phyloP scores from a whole-genome alignment of 2,329 filamentous ascomycete species.

The Xylaria digitata region DNA sequence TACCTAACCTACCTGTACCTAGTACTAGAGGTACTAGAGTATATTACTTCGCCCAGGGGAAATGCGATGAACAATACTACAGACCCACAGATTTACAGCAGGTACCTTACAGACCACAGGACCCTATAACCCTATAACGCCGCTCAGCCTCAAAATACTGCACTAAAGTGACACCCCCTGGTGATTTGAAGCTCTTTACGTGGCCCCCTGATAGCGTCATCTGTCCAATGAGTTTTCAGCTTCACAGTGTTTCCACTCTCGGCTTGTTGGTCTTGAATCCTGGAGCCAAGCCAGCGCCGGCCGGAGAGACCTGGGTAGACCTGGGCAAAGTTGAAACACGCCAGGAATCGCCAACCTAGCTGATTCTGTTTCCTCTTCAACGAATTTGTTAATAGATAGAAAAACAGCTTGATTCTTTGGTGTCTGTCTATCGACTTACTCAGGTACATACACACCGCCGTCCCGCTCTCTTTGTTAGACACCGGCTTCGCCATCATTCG shows the following conservation, averaged over 20 bases:
- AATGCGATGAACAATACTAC: too few relatives aligned
- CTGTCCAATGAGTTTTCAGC: slow-evolving; percentile 31
- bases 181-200: slow-evolving; percentile 22
- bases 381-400: slow-evolving; percentile 12
- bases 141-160: slow-evolving; percentile 27
- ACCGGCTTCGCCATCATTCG: slow-evolving; percentile 1
- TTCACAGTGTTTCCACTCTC: slow-evolving; percentile 28
- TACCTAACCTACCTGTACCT: too few relatives aligned
- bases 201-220: slow-evolving; percentile 33
- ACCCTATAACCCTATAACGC: slow-evolving; percentile 4
- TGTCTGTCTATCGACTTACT: neutral
- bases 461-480: slow-evolving; percentile 30
- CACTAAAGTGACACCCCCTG: slow-evolving; percentile 24
- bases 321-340: slow-evolving; percentile 38
- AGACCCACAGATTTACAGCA: too few relatives aligned
- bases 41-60: too few relatives aligned
- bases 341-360: slow-evolving; percentile 29
- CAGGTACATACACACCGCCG: slow-evolving; percentile 10
- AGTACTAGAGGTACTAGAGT: too few relatives aligned
- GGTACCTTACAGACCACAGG: neutral
- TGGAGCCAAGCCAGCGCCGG: slow-evolving; percentile 14
- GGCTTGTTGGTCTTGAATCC: slow-evolving; percentile 29
- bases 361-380: slow-evolving; percentile 22
- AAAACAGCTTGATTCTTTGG: slow-evolving; percentile 20
- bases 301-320: slow-evolving; percentile 22